Evolutionary conservation across 129 eudicot species (phyloP).

Genomic region (Tanacetum coccineum): DNA sequence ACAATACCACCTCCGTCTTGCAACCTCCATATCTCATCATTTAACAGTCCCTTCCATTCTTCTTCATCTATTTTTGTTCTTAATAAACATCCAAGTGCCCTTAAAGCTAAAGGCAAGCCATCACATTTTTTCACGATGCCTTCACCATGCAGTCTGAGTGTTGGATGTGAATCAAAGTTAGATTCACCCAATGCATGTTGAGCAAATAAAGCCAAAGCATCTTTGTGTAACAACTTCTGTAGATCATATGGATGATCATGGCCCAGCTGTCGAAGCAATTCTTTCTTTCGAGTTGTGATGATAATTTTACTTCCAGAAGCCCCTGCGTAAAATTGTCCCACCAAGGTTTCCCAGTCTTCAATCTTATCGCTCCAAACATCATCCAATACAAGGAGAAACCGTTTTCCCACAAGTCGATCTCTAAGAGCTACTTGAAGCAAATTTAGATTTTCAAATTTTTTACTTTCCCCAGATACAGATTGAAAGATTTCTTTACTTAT

Average conservation of each 20-base stretch:
- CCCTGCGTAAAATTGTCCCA: neutral
- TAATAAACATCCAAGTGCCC: too few relatives aligned
- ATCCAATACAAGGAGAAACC: too few relatives aligned
- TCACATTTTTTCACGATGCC: too few relatives aligned
- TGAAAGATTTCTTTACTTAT: neutral
- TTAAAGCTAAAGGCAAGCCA: too few relatives aligned
- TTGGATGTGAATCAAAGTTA: too few relatives aligned
- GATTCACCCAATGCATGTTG: neutral
- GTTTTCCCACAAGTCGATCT: too few relatives aligned
- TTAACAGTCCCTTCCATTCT: too few relatives aligned
- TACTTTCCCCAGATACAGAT: neutral
- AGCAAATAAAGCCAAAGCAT: neutral
- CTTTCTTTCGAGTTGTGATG: neutral
- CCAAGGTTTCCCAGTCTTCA: neutral
- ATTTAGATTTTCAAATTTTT: neutral
- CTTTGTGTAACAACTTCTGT: neutral
- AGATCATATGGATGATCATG: neutral
- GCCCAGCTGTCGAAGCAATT: neutral
- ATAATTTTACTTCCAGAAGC: conserved; percentile 8
- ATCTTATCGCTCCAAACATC: neutral
- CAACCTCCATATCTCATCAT: too few relatives aligned
- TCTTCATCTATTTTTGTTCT: too few relatives aligned
- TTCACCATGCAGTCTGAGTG: too few relatives aligned
- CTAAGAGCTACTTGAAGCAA: too few relatives aligned
- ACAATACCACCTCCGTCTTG: too few relatives aligned